Evolutionary conservation across 139 green algal genomes (phyloP), one percentile per base, ranked within the genome.

Genomic region (Chlorella vulgaris): DNA sequence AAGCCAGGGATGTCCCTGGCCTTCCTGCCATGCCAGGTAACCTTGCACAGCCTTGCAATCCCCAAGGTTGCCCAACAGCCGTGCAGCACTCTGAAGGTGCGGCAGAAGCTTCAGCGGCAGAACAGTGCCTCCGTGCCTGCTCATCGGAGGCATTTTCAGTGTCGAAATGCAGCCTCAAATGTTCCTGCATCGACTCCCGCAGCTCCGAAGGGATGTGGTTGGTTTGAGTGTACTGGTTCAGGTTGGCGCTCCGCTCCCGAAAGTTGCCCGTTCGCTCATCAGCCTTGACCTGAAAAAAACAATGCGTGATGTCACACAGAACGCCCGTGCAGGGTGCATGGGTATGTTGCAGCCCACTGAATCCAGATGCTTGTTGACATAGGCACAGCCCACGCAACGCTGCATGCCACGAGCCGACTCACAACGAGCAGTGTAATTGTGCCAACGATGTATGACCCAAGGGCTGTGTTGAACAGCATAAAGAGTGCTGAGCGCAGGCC

Each of bases 141-240:
- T 94, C 90, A 61, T 94, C 91, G 28, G 58, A 78, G 15, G 87
- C 85, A 58, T 93, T 83, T 51, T 90, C 81, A 31, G 76, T 86
- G 71, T 90, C 80, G 81, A 94, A 94, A 69, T 92, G 88, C 51
- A 95, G 86, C 33, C 87, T 65, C 53, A 95, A 74, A 69, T 95
- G 91, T 38, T 91, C 84, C 61, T 89, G 76, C 91, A 94, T 93
- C 39, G 83, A 81, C 35, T 84, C 77, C 29, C 81, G 73, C 47
- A 92, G 67, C 31, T 90, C 85, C 40, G 83, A 69, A 21, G 82
- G 84, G 39, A 74, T 74, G 67, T 28, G 39, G 67, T 74, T 74
- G 50, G 74, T 21, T 1, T 65, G 13, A 1, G 66, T 79, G 79
- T 84, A 89, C 19, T 86, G 65, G 65, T 81, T 81, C 62, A 93